phyloP scores from a whole-genome alignment of 495 filamentous ascomycete species.

The Hypoxylon trugodes region DNA sequence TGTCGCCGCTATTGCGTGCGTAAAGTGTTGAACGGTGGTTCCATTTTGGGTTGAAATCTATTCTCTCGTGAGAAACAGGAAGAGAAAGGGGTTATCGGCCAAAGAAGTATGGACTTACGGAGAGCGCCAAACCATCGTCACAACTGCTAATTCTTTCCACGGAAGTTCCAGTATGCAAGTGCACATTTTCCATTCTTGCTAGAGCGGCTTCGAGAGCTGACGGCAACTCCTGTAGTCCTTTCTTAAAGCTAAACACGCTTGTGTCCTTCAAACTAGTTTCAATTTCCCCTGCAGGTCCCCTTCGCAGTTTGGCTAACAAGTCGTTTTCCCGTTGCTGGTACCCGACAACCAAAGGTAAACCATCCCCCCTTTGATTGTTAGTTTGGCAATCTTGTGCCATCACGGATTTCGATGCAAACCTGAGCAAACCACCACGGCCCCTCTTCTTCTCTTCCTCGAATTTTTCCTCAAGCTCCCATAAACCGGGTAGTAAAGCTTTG shows the following conservation, averaged over 20 bases:
- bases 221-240: constrained; percentile 2
- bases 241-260: constrained; percentile 9
- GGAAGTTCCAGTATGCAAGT: background rate
- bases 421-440: background rate
- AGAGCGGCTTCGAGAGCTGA: constrained; percentile 6
- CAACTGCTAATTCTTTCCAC: background rate
- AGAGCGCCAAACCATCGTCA: background rate
- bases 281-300: background rate
- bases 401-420: background rate
- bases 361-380: background rate
- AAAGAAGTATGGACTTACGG: constrained; percentile 6
- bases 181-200: background rate
- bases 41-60: background rate
- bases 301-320: background rate
- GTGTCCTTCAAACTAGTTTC: background rate
- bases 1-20: constrained; percentile 1
- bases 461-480: constrained; percentile 5
- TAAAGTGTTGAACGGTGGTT: background rate
- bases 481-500: constrained; percentile 43
- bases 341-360: background rate
- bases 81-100: background rate
- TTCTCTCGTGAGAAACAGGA: background rate
- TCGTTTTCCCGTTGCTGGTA: background rate
- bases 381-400: background rate
- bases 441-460: background rate